These are phyloP conservation scores for Berkeleyomyces rouxiae DNA, from an alignment of 2,329 filamentous ascomycete genomes.

Conservation along the genomic window DNA sequence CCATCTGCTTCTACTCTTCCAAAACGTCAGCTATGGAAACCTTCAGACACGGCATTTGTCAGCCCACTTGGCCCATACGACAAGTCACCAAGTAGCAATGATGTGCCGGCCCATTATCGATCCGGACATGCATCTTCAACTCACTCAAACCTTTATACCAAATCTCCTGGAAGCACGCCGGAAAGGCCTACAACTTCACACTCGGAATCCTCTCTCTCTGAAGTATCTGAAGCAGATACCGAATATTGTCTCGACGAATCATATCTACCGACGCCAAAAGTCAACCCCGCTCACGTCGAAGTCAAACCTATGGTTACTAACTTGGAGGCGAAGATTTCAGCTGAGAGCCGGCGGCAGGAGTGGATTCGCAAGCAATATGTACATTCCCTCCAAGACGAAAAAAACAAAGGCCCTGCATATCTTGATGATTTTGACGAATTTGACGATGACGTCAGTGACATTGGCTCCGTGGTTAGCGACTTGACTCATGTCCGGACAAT, in stretches of 20 bases:
- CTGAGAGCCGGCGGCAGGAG: conserved; percentile 12
- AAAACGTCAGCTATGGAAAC: conserved; percentile 5
- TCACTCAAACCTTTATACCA: not conserved
- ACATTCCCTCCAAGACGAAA: conserved; percentile 11
- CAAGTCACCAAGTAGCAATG: conserved; percentile 5
- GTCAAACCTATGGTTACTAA: conserved; percentile 9
- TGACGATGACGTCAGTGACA: conserved; percentile 12
- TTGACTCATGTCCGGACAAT: conserved; percentile 13
- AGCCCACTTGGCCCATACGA: conserved; percentile 12
- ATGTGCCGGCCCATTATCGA: not conserved
- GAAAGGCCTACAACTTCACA: conserved; percentile 12
- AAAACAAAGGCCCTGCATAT: conserved; percentile 5
- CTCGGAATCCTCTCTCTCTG: conserved; percentile 12
- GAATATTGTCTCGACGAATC: conserved; percentile 12
- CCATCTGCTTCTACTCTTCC: not conserved
- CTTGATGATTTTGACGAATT: conserved; percentile 10
- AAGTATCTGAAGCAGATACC: conserved; percentile 9
- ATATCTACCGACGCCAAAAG: conserved; percentile 7
- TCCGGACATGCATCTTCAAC: not conserved
- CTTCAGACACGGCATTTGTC: conserved; percentile 6
- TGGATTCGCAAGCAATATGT: conserved; percentile 13
- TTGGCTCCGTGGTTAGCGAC: conserved; percentile 13
- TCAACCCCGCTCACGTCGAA: conserved; percentile 1
- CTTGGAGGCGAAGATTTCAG: conserved; percentile 10
- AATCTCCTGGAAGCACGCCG: not conserved